Base-by-base conservation (phyloP, 2,329 filamentous ascomycete genomes). In the Trematosphaeria pertusa region DNA sequence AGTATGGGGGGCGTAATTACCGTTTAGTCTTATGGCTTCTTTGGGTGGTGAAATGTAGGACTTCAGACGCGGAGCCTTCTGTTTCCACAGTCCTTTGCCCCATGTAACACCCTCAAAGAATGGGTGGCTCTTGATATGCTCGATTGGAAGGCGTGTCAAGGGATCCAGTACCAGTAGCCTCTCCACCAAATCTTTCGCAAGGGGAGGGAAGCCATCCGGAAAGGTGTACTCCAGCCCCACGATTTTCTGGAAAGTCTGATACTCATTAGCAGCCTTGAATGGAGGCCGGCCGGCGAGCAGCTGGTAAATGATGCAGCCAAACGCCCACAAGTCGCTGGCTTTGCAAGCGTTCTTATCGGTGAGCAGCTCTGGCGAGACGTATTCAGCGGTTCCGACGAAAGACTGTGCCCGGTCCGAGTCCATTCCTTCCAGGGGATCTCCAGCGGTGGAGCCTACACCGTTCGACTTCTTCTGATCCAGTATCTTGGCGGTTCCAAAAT, bases 401-500 rank as follows among this genome's bases (percentile, higher is more conserved):
- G 94, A 99, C 26, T 90, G 90, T 10, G 93, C 91, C 57, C 91
- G 84, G 56, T 86, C 85, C 41, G 87, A 84, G 34, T 90, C 86
- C 14, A 75, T 71, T 22, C 77, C 77, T 46, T 85, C 82, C n/a
- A 78, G 61, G 15, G 80, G 77, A 56, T 82, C 76, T 6, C 81
- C 75, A 30, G 71, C 50, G 7, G 65, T 59, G 4, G 48, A 73
- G 2, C 75, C 72, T 15, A 57, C 49, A 34, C 70, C 70, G 43
- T 73, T 71, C 1, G 78, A 65, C 68, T 79, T 73, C 26, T 69
- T 72, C 21, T 74, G 69, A 39, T 87, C 86, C 35, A 99, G 78
- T 52, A 99, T 84, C 71, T 97, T 97, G n/a, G 94, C 94, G 0
- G 94, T 99, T 32, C 94, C 94, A 67, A 99, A 99, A 73, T 99